Evolutionary conservation across 2,329 filamentous ascomycete genomes (phyloP).

Genomic region (Alternaria consortialis): DNA sequence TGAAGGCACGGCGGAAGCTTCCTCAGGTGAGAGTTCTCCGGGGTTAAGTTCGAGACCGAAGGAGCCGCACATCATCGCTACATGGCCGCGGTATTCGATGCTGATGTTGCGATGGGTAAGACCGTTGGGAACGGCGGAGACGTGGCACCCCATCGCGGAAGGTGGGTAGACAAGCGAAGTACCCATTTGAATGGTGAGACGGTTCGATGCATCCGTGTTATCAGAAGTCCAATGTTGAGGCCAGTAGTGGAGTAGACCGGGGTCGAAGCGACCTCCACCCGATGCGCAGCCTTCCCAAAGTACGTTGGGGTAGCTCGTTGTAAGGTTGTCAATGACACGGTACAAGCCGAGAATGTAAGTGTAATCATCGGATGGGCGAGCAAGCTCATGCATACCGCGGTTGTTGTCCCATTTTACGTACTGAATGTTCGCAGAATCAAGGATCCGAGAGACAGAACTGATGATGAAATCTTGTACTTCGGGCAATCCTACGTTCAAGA

Average conservation of each 20-base stretch:
- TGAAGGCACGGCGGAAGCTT: slow-evolving; percentile 62
- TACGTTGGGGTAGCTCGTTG: slow-evolving; percentile 67
- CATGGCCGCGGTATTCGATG: slow-evolving; percentile 69
- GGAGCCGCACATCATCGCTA: slow-evolving; percentile 74
- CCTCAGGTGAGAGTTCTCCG: slow-evolving; percentile 59
- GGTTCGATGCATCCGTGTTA: slow-evolving; percentile 69
- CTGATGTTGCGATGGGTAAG: slow-evolving; percentile 65
- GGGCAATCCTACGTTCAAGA: slow-evolving; percentile 67
- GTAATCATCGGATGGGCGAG: slow-evolving; percentile 64
- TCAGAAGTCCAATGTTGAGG: slow-evolving; percentile 73
- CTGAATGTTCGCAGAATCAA: slow-evolving; percentile 62
- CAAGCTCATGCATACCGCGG: slow-evolving; percentile 68
- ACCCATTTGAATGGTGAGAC: slow-evolving; percentile 70
- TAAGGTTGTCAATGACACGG: slow-evolving; percentile 68
- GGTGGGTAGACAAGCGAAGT: slow-evolving; percentile 70
- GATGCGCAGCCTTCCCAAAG: slow-evolving; percentile 73
- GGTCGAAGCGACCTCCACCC: slow-evolving; percentile 71
- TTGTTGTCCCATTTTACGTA: slow-evolving; percentile 78
- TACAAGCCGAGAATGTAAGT: slow-evolving; percentile 72
- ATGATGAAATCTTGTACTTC: slow-evolving; percentile 73
- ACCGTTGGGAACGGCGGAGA: slow-evolving; percentile 68
- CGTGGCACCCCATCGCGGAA: slow-evolving; percentile 71
- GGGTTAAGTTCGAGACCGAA: slow-evolving; percentile 73
- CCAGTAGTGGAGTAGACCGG: slow-evolving; percentile 71
- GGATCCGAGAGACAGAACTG: slow-evolving; percentile 61